Base-by-base conservation (phyloP, 176 grass and related monocot genomes). In the Bothriochloa decipiens region DNA sequence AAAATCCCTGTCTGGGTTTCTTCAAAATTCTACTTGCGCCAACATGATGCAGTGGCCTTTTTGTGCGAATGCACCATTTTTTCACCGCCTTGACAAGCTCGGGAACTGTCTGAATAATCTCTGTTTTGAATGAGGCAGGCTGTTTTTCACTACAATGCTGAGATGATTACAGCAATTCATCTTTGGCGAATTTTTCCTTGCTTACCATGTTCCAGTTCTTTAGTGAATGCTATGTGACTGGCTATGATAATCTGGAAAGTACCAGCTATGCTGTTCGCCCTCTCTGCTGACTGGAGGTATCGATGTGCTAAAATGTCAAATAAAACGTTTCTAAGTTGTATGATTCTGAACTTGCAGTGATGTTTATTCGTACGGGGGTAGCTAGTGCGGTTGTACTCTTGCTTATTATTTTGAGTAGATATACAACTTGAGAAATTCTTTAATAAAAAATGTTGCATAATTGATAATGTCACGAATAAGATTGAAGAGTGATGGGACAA, bases 31-130 rank as follows among this genome's bases (percentile, higher is more conserved):
- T 65, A 72, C 46, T 89, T 68, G 75, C 62, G 76, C 76, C 50
- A 46, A 35, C 72, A 85, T 73, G 70, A 29, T 84, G 67, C 8
- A 16, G 13, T 71, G 74, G 76, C n/a, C 57, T n/a, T 61, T 45
- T 39, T 64, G 65, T 3, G 46, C 10, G 22, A 14, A 22, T 12
- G 64, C 32, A 47, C 73, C 17, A 57, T 89, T 87, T 85, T 72
- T 66, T 81, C 49, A 82, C 66, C 63, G 77, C 47, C 76, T 87
- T 87, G 65, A 72, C 58, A 62, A 62, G n/a, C 9, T 62, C n/a
- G 23, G 11, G 9, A 26, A 40, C 81, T 82, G 47, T 82, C 74
- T 71, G 64, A 90, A 90, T 89, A 91, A 94, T 91, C 47, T 91
- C 12, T 80, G 41, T 77, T 86, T 83, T 3, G 8, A 39, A 70